Evolutionary conservation across 129 eudicot genomes (phyloP).

Genomic region (Sambucus nigra): DNA sequence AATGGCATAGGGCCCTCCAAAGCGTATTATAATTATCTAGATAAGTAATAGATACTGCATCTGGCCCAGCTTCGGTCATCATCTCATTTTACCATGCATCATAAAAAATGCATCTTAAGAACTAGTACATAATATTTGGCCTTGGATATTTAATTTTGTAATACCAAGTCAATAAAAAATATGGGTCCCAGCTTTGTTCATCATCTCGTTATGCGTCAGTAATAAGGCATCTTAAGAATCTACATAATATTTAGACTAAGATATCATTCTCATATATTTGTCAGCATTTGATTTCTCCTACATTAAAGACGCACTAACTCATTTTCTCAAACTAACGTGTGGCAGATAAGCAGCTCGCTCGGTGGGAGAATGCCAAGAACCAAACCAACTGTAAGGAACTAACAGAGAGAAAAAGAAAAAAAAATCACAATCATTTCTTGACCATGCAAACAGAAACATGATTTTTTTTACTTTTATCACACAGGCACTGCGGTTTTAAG

Average conservation of each 20-base stretch:
- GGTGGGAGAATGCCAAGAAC: slow-evolving; percentile 56
- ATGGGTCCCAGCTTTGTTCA: neutral
- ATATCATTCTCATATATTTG: neutral
- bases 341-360: slow-evolving; percentile 55
- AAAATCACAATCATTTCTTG: neutral
- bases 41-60: too few relatives aligned
- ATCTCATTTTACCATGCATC: too few relatives aligned
- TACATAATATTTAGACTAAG: neutral
- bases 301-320: neutral
- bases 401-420: neutral
- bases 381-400: slow-evolving; percentile 86
- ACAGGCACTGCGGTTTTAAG: slow-evolving; percentile 91
- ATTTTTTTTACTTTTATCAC: slow-evolving; percentile 1
- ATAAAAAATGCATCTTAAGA: too few relatives aligned
- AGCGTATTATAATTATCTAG: too few relatives aligned
- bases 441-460: slow-evolving; percentile 15
- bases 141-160: neutral
- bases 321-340: slow-evolving; percentile 13
- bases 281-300: slow-evolving; percentile 4
- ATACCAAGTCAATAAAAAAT: too few relatives aligned
- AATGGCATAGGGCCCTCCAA: too few relatives aligned
- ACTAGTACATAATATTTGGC: neutral
- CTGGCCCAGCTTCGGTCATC: too few relatives aligned
- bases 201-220: neutral
- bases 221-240: neutral